Evolutionary conservation across 1,284 basidiomycete genomes (phyloP).

Genomic region (Erythrobasidium hasegawianum): DNA sequence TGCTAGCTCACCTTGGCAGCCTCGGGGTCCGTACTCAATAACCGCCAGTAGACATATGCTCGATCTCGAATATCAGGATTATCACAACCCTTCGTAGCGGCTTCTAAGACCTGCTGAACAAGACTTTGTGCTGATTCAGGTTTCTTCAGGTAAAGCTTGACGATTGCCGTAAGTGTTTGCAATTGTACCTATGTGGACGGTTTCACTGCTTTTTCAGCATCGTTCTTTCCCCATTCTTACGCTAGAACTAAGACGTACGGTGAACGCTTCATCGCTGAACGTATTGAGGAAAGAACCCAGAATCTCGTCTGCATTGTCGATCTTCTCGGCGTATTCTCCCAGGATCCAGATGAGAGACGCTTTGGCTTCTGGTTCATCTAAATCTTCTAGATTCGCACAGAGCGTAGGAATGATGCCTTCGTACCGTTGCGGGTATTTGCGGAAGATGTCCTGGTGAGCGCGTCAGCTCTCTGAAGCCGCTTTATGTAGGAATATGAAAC

Average conservation of each 20-base stretch:
- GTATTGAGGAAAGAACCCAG: constrained; percentile 83
- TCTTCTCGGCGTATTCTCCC: constrained; percentile 94
- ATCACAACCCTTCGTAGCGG: constrained; percentile 94
- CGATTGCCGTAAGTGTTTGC: constrained; percentile 89
- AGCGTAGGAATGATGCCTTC: constrained; percentile 94
- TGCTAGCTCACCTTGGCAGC: constrained; percentile 73
- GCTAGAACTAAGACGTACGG: constrained; percentile 54
- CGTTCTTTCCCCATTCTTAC: background rate
- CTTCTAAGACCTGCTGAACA: constrained; percentile 83
- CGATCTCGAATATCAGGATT: constrained; percentile 94
- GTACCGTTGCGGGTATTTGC: constrained; percentile 95
- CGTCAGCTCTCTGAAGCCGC: background rate
- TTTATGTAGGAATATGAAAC: background rate
- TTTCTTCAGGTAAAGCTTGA: constrained; percentile 92
- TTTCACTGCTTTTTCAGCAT: background rate
- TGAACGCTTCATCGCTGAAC: constrained; percentile 89
- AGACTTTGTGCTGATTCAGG: constrained; percentile 86
- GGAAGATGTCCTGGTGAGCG: constrained; percentile 80
- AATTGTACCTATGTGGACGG: constrained; percentile 74
- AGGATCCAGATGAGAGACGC: constrained; percentile 98
- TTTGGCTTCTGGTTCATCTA: constrained; percentile 98
- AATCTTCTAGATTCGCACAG: constrained; percentile 89
- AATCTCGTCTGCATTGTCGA: constrained; percentile 91
- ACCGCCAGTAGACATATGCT: constrained; percentile 93
- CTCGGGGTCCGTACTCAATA: constrained; percentile 85